phyloP scores from a whole-genome alignment of 2,329 filamentous ascomycete species.

The Aspergillus sp. region DNA sequence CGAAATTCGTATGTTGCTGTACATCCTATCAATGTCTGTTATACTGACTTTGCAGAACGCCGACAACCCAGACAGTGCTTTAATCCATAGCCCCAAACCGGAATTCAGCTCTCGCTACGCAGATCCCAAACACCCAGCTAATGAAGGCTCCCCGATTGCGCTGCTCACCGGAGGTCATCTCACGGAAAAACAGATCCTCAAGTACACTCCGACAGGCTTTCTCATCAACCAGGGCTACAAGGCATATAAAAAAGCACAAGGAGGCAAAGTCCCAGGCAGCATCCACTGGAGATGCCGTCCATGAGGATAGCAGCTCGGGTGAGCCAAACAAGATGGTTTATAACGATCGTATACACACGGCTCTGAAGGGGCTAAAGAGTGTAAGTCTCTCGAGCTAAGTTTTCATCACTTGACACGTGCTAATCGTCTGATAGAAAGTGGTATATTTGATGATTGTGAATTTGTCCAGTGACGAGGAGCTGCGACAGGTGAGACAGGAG shows the following conservation, averaged over 20 bases:
- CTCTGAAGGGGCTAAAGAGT: too few relatives aligned
- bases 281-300: too few relatives aligned
- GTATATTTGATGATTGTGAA: too few relatives aligned
- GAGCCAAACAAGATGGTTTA: too few relatives aligned
- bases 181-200: slow-evolving; percentile 11
- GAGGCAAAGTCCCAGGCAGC: neutral
- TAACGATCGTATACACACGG: too few relatives aligned
- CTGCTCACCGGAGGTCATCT: slow-evolving; percentile 45
- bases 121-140: slow-evolving; percentile 50
- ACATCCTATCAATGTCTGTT: slow-evolving; percentile 1
- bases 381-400: too few relatives aligned
- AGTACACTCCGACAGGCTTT: slow-evolving; percentile 3
- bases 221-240: neutral
- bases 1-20: slow-evolving; percentile 35
- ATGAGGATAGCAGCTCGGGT: too few relatives aligned
- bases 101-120: slow-evolving; percentile 46
- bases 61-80: slow-evolving; percentile 39
- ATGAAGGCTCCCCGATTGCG: slow-evolving; percentile 44
- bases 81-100: slow-evolving; percentile 27
- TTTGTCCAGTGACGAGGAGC: too few relatives aligned
- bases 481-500: too few relatives aligned
- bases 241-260: neutral
- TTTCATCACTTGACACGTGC: too few relatives aligned
- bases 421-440: too few relatives aligned
- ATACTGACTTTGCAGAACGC: slow-evolving; percentile 13